Evolutionary conservation across 2,329 filamentous ascomycete species (phyloP).

Genomic region (Arachnomyces sp.): DNA sequence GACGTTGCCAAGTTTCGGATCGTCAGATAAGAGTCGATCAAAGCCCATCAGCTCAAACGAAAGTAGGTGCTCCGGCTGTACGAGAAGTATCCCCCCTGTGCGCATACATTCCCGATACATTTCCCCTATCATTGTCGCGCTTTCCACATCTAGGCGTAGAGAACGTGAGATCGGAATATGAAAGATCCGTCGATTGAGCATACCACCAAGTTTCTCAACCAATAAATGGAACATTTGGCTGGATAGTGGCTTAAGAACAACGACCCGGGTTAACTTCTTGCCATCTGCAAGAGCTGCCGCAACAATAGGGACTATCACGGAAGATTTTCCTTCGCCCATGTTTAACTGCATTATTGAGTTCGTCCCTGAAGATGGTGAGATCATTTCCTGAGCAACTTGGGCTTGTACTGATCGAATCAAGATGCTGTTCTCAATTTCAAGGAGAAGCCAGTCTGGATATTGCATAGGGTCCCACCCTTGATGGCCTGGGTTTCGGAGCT

Average conservation of each 20-base stretch:
- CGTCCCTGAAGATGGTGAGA: constrained; percentile 25
- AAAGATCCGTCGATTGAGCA: constrained; percentile 47
- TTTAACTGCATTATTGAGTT: constrained; percentile 58
- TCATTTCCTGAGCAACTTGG: constrained; percentile 53
- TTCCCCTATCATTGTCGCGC: constrained; percentile 29
- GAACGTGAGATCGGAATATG: constrained; percentile 52
- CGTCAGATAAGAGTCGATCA: constrained; percentile 37
- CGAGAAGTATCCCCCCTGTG: constrained; percentile 49
- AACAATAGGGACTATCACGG: constrained; percentile 59
- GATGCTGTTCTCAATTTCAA: constrained; percentile 58
- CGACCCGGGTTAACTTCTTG: constrained; percentile 44
- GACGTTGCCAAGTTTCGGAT: constrained; percentile 20
- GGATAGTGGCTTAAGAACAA: constrained; percentile 53
- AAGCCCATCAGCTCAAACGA: constrained; percentile 58
- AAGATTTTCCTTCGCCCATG: constrained; percentile 63
- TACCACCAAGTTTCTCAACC: constrained; percentile 44
- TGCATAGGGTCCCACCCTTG: constrained; percentile 46
- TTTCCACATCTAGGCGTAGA: constrained; percentile 24
- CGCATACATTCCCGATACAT: constrained; percentile 43
- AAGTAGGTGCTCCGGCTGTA: constrained; percentile 57
- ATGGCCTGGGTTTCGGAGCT: constrained; percentile 48
- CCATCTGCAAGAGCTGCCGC: constrained; percentile 46
- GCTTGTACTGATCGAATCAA: constrained; percentile 55
- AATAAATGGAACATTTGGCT: constrained; percentile 54
- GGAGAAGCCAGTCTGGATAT: constrained; percentile 53